These are phyloP conservation scores for Fraxinus cuspidata DNA, from an alignment of 257 asterid species.

Conservation along the genomic window DNA sequence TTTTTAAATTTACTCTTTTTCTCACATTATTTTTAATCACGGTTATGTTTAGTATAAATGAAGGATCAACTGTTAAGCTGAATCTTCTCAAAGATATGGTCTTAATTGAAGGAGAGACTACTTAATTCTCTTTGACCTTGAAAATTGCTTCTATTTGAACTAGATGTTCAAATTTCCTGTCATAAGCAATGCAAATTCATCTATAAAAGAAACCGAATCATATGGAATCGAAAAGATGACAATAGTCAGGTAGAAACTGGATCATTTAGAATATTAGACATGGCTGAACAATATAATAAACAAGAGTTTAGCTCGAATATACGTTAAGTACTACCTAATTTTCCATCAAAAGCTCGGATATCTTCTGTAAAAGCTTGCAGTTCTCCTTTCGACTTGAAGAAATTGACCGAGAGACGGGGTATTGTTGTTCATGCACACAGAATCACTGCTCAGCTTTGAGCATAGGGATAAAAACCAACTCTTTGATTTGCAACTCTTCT, in stretches of 20 bases:
- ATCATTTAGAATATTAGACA: not conserved
- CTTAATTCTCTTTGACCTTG: no score
- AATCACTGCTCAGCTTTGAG: constrained; percentile 61
- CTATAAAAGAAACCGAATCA: not conserved
- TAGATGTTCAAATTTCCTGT: no score
- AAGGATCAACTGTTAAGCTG: no score
- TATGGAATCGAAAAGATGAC: not conserved
- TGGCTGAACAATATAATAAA: not conserved
- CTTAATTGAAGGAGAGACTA: no score
- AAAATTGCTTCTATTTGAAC: no score
- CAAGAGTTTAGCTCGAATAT: not conserved
- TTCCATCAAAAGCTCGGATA: constrained; percentile 20
- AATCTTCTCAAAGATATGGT: no score
- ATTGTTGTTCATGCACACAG: constrained; percentile 37
- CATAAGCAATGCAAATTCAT: not conserved
- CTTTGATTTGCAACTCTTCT: constrained; percentile 48
- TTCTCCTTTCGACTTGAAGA: constrained; percentile 67
- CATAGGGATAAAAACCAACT: constrained; percentile 64
- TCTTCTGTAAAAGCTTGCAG: constrained; percentile 31
- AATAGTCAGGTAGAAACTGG: not conserved
- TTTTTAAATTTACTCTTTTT: no score
- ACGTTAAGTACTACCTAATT: not conserved
- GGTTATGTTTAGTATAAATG: no score
- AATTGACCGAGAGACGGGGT: constrained; percentile 63
- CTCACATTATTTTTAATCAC: no score